A percentile compares a stretch with the other conserved stretches of the same genome.
phyloP scores from a whole-genome alignment of 768 basidiomycete species.

The Coprinopsis marcescibilis region DNA sequence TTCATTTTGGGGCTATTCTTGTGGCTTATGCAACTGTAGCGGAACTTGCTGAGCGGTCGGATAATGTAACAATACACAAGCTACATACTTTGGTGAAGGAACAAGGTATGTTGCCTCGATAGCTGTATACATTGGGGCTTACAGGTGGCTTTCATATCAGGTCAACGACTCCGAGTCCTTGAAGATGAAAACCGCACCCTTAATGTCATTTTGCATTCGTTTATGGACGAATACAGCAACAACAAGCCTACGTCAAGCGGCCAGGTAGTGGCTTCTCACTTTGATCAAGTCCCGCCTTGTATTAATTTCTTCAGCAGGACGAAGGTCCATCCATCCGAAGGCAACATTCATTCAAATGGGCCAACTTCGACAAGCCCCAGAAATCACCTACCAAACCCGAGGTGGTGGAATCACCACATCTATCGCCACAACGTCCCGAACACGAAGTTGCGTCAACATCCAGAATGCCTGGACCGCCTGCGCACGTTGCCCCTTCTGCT shows the following conservation, averaged over 20 bases:
- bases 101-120: slow-evolving; percentile 48
- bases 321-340: slow-evolving; percentile 49
- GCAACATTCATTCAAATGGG: slow-evolving; percentile 88
- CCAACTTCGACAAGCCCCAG: slow-evolving; percentile 67
- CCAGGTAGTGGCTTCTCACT: slow-evolving; percentile 25
- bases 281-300: slow-evolving; percentile 11
- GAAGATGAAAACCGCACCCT: slow-evolving; percentile 78
- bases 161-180: slow-evolving; percentile 56
- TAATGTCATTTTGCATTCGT: slow-evolving; percentile 52
- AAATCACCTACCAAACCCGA: slow-evolving; percentile 79
- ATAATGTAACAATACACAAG: slow-evolving; percentile 55
- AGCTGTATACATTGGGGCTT: neutral
- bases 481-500: slow-evolving; percentile 14
- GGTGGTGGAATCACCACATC: slow-evolving; percentile 64
- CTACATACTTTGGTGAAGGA: slow-evolving; percentile 63
- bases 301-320: slow-evolving; percentile 21
- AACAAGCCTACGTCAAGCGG: slow-evolving; percentile 34
- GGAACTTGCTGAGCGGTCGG: slow-evolving; percentile 24
- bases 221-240: slow-evolving; percentile 60
- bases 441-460: slow-evolving; percentile 59
- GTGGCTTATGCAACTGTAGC: slow-evolving; percentile 19
- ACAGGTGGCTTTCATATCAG: slow-evolving; percentile 29
- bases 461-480: slow-evolving; percentile 24
- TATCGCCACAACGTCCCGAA: slow-evolving; percentile 73
- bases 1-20: neutral